Percentiles rank a stretch among this genome's conserved stretches.
Conservation (phyloP, 768 basidiomycete genomes). For the Pulveroboletus ravenelii region DNA sequence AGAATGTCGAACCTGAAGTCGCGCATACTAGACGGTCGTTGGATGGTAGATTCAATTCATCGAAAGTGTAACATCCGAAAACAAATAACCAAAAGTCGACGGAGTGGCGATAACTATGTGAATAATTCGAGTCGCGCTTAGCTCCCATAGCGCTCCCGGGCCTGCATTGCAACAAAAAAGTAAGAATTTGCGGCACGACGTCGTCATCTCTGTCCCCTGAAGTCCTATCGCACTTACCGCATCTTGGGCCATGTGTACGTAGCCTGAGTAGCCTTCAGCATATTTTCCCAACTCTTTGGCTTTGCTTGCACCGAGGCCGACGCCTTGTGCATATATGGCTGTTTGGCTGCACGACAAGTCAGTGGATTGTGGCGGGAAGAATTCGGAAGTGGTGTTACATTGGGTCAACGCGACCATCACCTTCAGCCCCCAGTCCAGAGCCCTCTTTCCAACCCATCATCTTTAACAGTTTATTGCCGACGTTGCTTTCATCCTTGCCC, state of each 20-base stretch:
- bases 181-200: conserved; percentile 19
- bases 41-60: conserved; percentile 17
- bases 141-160: conserved; percentile 34
- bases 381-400: conserved; percentile 43
- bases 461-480: conserved; percentile 88
- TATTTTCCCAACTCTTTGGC: conserved; percentile 77
- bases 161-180: conserved; percentile 27
- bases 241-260: conserved; percentile 70
- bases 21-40: conserved; percentile 1
- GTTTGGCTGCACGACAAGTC: conserved; percentile 52
- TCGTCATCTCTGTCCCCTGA: conserved; percentile 20
- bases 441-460: conserved; percentile 99
- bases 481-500: conserved; percentile 76
- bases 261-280: conserved; percentile 62
- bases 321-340: conserved; percentile 82
- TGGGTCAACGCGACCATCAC: conserved; percentile 84
- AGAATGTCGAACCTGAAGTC: not conserved
- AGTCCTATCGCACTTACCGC: conserved; percentile 42
- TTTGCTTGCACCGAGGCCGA: conserved; percentile 89
- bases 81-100: not conserved
- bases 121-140: conserved; percentile 14
- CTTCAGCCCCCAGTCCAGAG: conserved; percentile 74
- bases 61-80: conserved; percentile 10
- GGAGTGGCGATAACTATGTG: conserved; percentile 7
- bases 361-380: conserved; percentile 2